Conservation (phyloP, 2,329 filamentous ascomycete species). For the Curvularia spicifera region DNA sequence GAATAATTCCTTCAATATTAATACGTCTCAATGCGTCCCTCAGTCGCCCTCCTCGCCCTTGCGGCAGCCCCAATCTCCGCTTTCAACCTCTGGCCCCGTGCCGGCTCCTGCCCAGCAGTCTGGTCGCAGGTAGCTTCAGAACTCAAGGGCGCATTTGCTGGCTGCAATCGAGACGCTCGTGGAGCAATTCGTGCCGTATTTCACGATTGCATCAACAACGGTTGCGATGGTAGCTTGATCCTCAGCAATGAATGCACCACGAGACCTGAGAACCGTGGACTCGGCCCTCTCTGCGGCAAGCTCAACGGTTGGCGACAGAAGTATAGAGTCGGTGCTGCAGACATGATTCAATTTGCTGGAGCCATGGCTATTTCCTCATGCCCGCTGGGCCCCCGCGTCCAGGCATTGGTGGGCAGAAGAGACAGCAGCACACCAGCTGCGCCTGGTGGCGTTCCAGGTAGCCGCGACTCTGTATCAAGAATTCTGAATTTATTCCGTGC, state of each 20-base stretch:
- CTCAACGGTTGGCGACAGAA: background rate
- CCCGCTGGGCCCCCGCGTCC: background rate
- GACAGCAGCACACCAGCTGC: background rate
- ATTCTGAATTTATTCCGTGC: background rate
- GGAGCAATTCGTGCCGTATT: background rate
- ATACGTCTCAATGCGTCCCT: background rate
- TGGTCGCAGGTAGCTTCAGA: background rate
- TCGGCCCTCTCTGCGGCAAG: background rate
- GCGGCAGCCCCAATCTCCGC: background rate
- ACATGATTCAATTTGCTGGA: background rate
- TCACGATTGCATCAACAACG: background rate
- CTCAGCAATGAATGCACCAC: background rate
- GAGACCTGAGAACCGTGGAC: background rate
- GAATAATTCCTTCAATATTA: background rate
- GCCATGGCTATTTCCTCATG: background rate
- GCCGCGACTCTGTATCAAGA: background rate
- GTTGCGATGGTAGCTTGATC: background rate
- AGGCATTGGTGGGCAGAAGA: background rate
- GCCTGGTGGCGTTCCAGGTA: background rate
- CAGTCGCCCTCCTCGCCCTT: background rate
- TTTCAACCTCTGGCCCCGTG: background rate
- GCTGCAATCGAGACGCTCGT: background rate
- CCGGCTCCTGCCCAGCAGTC: background rate
- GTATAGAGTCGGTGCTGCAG: background rate
- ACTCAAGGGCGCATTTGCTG: background rate